A percentile compares a stretch with the other conserved stretches of the same genome.
Conservation (phyloP, 495 filamentous ascomycete genomes). For the Penicillium arizonense region DNA sequence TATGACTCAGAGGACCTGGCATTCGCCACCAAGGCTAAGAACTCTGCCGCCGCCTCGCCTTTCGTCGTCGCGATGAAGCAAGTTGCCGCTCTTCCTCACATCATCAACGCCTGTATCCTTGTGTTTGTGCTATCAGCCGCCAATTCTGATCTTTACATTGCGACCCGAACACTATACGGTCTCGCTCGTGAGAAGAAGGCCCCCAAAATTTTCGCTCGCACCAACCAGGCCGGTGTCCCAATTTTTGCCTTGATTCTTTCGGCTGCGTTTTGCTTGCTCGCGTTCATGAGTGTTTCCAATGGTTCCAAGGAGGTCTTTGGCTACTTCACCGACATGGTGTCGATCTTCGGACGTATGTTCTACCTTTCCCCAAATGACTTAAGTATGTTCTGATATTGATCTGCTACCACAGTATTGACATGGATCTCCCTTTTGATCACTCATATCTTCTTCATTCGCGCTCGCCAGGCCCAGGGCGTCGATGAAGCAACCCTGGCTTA, state of each 20-base stretch:
- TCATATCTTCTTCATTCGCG: conserved; percentile 69
- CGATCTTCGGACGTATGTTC: conserved; percentile 54
- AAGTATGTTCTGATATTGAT: too few relatives aligned
- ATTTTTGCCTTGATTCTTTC: conserved; percentile 58
- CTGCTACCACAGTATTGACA: conserved; percentile 44
- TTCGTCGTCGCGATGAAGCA: conserved; percentile 52
- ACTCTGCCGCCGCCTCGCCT: conserved; percentile 36
- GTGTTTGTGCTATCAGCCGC: conserved; percentile 68
- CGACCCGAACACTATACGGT: conserved; percentile 67
- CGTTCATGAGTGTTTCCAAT: conserved; percentile 65
- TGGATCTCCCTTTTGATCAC: conserved; percentile 74
- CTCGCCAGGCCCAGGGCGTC: conserved; percentile 63
- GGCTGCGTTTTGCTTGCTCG: conserved; percentile 57
- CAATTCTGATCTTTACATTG: conserved; percentile 66
- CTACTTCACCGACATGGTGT: conserved; percentile 78
- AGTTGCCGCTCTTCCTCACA: conserved; percentile 41
- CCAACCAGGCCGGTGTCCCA: conserved; percentile 67
- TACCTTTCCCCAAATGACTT: too few relatives aligned
- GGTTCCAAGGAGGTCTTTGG: conserved; percentile 61
- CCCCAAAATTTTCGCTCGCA: conserved; percentile 60
- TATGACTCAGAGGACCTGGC: conserved; percentile 46
- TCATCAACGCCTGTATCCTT: conserved; percentile 59
- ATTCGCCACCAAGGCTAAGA: conserved; percentile 29
- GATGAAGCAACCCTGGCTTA: conserved; percentile 59
- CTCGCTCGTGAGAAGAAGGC: conserved; percentile 69